Conservation (phyloP, 768 basidiomycete genomes). For the Boletus vinaceobasis region DNA sequence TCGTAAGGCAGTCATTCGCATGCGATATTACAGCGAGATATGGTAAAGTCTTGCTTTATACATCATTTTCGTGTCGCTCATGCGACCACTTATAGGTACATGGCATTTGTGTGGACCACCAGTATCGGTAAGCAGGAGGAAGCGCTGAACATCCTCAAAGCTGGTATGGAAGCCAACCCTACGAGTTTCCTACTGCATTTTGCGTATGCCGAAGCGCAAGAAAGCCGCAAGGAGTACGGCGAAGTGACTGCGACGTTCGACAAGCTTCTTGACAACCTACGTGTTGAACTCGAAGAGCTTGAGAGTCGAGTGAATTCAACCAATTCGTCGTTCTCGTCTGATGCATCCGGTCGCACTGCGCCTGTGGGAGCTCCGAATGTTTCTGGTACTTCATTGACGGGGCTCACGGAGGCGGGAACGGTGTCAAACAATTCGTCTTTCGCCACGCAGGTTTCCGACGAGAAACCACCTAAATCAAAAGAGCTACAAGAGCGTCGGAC, state of each 20-base stretch:
- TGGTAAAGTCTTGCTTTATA: constrained; percentile 52
- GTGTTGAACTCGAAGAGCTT: constrained; percentile 57
- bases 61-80: constrained; percentile 8
- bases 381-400: constrained; percentile 5
- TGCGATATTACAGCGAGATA: constrained; percentile 94
- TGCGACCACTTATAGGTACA: constrained; percentile 58
- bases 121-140: constrained; percentile 78
- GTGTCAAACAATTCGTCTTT: constrained; percentile 45
- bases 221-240: constrained; percentile 57
- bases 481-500: constrained; percentile 54
- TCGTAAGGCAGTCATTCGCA: constrained; percentile 82
- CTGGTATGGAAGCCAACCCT: constrained; percentile 86
- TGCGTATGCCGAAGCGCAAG: constrained; percentile 75
- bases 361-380: constrained; percentile 23
- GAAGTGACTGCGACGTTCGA: constrained; percentile 74
- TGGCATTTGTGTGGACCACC: constrained; percentile 83
- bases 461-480: constrained; percentile 50
- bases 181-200: constrained; percentile 88
- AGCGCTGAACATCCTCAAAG: constrained; percentile 71
- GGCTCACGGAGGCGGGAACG: constrained; percentile 30
- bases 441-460: constrained; percentile 49
- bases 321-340: constrained; percentile 39
- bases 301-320: constrained; percentile 43
- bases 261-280: constrained; percentile 65
- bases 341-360: constrained; percentile 27